Evolutionary conservation across 108 stramenopile genomes (phyloP).

Genomic region (Nitzschia sp.): DNA sequence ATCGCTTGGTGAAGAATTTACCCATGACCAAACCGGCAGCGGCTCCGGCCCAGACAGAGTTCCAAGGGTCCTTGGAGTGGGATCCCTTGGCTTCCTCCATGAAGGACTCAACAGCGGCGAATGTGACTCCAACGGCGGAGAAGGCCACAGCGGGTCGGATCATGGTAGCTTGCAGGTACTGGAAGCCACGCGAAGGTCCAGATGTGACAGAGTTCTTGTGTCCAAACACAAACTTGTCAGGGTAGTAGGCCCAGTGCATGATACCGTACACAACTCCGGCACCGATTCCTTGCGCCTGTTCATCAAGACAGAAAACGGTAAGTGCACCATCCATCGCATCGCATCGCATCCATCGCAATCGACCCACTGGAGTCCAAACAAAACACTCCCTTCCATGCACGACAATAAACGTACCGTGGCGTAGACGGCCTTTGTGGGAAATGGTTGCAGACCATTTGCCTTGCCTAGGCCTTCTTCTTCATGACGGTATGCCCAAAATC

Average conservation of each 20-base stretch:
- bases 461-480: constrained; percentile 31
- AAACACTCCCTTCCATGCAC: neutral
- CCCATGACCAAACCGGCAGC: constrained; percentile 40
- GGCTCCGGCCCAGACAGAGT: constrained; percentile 34
- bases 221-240: constrained; percentile 33
- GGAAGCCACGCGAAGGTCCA: constrained; percentile 31
- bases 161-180: constrained; percentile 20
- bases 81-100: constrained; percentile 32
- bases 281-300: constrained; percentile 28
- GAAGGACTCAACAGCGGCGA: constrained; percentile 35
- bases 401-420: constrained; percentile 23
- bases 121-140: constrained; percentile 29
- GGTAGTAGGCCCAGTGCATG: constrained; percentile 37
- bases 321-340: neutral
- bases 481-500: constrained; percentile 33
- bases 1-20: constrained; percentile 40
- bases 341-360: neutral
- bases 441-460: constrained; percentile 36
- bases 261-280: constrained; percentile 33
- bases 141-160: constrained; percentile 34
- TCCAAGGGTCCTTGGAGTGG: constrained; percentile 43
- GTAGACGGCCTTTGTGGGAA: constrained; percentile 27
- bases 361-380: no score
- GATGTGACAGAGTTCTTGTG: constrained; percentile 31
- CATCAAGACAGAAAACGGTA: neutral